phyloP scores from a whole-genome alignment of 805 yeast species.

The Komagataella ulmi region DNA sequence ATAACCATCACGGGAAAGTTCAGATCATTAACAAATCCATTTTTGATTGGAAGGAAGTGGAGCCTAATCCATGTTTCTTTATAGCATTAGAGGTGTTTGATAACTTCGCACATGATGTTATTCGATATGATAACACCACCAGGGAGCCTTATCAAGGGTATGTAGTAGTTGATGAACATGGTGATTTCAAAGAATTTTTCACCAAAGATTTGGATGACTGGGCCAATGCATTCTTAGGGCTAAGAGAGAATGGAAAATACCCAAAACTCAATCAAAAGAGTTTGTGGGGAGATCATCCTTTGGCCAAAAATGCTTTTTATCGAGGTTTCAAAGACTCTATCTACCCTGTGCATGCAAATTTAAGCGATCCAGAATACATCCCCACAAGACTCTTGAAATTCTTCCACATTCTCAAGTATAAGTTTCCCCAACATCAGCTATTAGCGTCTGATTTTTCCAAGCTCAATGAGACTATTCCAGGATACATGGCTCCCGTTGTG shows the following conservation, averaged over 20 bases:
- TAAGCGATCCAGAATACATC: slow-evolving; percentile 63
- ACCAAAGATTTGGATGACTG: slow-evolving; percentile 46
- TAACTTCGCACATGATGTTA: slow-evolving; percentile 71
- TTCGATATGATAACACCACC: slow-evolving; percentile 58
- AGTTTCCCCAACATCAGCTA: slow-evolving; percentile 69
- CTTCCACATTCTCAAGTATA: slow-evolving; percentile 43
- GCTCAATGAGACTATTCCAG: slow-evolving; percentile 35
- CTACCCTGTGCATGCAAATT: slow-evolving; percentile 52
- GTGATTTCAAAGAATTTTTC: slow-evolving; percentile 66
- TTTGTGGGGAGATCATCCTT: slow-evolving; percentile 36
- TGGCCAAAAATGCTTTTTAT: slow-evolving; percentile 31
- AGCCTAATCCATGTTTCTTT: slow-evolving; percentile 58
- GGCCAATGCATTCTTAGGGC: slow-evolving; percentile 38
- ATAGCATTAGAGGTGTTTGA: slow-evolving; percentile 77
- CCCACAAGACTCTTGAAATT: slow-evolving; percentile 68
- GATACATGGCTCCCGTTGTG: slow-evolving; percentile 66
- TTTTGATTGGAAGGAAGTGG: slow-evolving; percentile 53
- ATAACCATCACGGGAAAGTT: slow-evolving; percentile 41
- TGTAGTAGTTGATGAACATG: slow-evolving; percentile 57
- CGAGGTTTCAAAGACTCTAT: slow-evolving; percentile 32
- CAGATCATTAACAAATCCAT: slow-evolving; percentile 63
- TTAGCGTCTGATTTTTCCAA: slow-evolving; percentile 56
- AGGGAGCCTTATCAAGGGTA: slow-evolving; percentile 66
- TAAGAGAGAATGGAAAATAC: slow-evolving; percentile 33
- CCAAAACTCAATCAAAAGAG: slow-evolving; percentile 20